These are phyloP conservation scores for Spathaspora sp. DNA, from an alignment of 805 yeast genomes.

Conservation along the genomic window DNA sequence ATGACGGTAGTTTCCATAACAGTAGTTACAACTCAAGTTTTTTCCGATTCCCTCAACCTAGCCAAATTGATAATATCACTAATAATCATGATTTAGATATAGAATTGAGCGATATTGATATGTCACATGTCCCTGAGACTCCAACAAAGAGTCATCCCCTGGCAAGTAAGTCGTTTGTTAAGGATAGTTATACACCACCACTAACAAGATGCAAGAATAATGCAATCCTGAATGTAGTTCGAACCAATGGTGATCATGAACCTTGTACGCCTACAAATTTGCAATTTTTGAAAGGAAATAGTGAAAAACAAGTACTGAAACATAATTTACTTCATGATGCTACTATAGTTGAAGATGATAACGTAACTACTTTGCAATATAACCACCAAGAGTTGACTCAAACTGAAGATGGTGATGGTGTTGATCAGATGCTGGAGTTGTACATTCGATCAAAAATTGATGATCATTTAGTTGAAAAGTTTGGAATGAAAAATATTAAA, in stretches of 20 bases:
- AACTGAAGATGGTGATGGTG: not conserved
- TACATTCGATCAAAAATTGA: conserved; percentile 20
- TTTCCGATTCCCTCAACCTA: conserved; percentile 22
- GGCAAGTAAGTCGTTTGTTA: not conserved
- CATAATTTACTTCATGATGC: conserved; percentile 1
- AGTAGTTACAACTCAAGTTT: conserved; percentile 27
- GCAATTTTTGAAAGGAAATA: conserved; percentile 3
- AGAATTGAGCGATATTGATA: conserved; percentile 5
- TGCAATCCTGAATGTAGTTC: not conserved
- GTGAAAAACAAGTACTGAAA: not conserved
- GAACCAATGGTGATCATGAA: not conserved
- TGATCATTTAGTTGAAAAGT: conserved; percentile 44
- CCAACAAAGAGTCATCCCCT: conserved; percentile 6
- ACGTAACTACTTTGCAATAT: not conserved
- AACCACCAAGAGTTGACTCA: not conserved
- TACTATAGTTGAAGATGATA: conserved; percentile 2
- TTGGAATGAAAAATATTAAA: conserved; percentile 56
- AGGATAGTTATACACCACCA: not conserved
- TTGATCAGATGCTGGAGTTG: not conserved
- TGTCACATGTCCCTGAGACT: conserved; percentile 6
- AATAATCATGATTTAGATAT: conserved; percentile 7
- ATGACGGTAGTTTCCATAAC: conserved; percentile 19
- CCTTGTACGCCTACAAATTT: conserved; percentile 9
- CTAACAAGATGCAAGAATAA: not conserved
- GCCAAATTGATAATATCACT: conserved; percentile 4